Conservation (phyloP, 805 yeast species). For the Cyberlindnera samutprakarnensis region DNA sequence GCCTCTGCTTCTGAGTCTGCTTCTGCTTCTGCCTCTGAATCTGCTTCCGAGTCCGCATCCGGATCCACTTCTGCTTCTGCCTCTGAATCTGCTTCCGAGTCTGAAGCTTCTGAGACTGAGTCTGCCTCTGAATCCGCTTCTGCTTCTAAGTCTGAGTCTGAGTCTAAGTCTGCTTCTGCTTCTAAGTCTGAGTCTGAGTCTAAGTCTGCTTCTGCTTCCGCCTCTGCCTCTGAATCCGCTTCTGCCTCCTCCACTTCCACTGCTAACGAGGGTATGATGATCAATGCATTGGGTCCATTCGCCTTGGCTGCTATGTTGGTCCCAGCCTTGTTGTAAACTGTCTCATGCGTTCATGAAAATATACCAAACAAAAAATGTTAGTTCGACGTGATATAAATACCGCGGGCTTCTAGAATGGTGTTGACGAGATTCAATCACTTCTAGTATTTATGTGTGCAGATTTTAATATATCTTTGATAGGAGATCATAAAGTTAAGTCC, state of each 20-base stretch:
- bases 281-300: conserved; percentile 4
- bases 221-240: background rate
- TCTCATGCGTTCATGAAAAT: background rate
- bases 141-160: background rate
- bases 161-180: background rate
- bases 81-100: background rate
- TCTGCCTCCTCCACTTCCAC: background rate
- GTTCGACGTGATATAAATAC: too few species aligned
- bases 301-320: conserved; percentile 3
- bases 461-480: too few species aligned
- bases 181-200: background rate
- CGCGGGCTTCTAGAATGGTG: too few species aligned
- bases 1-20: conserved; percentile 3
- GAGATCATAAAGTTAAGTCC: too few species aligned
- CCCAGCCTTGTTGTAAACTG: conserved; percentile 1
- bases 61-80: background rate
- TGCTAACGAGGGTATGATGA: background rate
- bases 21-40: background rate
- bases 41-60: background rate
- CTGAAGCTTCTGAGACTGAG: background rate
- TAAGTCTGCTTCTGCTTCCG: background rate
- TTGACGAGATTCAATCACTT: too few species aligned
- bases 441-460: too few species aligned
- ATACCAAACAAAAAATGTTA: too few species aligned
- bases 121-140: background rate